A percentile compares a stretch with the other conserved stretches of the same genome.
Evolutionary conservation across 306 rosid genomes (phyloP).

Genomic region (Canavalia ensiformis): DNA sequence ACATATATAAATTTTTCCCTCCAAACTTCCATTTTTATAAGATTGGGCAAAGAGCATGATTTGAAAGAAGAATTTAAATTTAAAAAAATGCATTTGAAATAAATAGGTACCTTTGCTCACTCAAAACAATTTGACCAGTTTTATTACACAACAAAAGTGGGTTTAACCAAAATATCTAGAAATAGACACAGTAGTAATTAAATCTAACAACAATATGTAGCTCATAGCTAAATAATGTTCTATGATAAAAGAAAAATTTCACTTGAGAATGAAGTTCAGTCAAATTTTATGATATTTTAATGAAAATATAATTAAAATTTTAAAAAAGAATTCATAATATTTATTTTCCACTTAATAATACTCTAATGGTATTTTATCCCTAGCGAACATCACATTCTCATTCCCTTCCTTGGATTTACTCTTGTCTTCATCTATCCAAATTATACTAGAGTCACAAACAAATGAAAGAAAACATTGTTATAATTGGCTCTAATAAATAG

Average conservation of each 20-base stretch:
- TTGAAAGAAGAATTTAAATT: not conserved
- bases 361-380: slow-evolving; percentile 17
- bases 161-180: slow-evolving; percentile 18
- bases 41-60: not conserved
- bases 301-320: not conserved
- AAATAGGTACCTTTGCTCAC: not conserved
- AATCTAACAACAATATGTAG: not conserved
- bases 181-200: not conserved
- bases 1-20: not conserved
- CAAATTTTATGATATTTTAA: slow-evolving; percentile 3
- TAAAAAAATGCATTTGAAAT: slow-evolving; percentile 1
- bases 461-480: not conserved
- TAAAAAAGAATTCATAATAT: too few relatives aligned
- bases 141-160: not conserved
- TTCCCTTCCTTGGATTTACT: not conserved
- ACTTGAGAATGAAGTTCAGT: not conserved
- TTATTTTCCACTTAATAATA: too few relatives aligned
- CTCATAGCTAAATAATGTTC: slow-evolving; percentile 2
- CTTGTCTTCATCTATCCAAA: slow-evolving; percentile 21
- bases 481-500: not conserved
- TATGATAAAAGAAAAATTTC: not conserved
- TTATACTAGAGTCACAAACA: not conserved
- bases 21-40: not conserved
- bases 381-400: slow-evolving; percentile 17
- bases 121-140: slow-evolving; percentile 5